Base-by-base conservation (phyloP, 148 eudicot genomes). In the Rhododendron ferrugineum region DNA sequence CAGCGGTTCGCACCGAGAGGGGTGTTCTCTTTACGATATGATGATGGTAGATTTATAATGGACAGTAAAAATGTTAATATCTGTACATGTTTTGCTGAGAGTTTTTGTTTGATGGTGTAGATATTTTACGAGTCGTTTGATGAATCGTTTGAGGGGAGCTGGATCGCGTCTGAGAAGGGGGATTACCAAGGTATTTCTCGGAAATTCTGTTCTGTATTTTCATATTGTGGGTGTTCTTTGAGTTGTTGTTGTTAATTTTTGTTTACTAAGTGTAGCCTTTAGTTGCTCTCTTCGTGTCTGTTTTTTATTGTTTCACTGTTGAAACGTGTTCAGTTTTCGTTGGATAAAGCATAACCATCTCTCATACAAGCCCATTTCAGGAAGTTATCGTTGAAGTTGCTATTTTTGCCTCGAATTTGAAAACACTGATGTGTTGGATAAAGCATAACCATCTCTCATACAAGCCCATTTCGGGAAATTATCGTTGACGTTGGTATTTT, bases 131-230 rank as follows among this genome's bases (percentile, higher is more conserved):
- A 95, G 88, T 85, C 98, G 18, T 96, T 96, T 84, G 97, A 95
- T 78, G 93, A 95, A 54, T 30, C 93, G 36, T 96, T 96, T 80
- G 95, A 92, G 6, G 99, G 97, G 42, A 87, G 93, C 60, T 96
- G 99, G 99, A 93, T 89, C 79, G 93, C 88, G 6, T 95, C 99
- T 23, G 88, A 94, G 91, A 96, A 96, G 76, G 93, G 88, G 6
- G 99, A 95, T 0, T 96, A 96, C 78, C 46, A 84, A 88, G 99
- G 99, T 96, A 85, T 47, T 30, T 44, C 80, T 49, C 46, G 2
- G 58, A 32, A 23, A 23, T 28, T 1, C 26, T 11, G 9, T 60
- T 46, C 22, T 42, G 60, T 23, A 3, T 16, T 50, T 73, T 66
- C 20, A 4, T n/a, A 0, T 20, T 32, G 6, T 62, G 36, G 74